These are phyloP conservation scores for Pythium scleroteichum DNA, from an alignment of 352 stramenopile genomes.

Conservation along the genomic window DNA sequence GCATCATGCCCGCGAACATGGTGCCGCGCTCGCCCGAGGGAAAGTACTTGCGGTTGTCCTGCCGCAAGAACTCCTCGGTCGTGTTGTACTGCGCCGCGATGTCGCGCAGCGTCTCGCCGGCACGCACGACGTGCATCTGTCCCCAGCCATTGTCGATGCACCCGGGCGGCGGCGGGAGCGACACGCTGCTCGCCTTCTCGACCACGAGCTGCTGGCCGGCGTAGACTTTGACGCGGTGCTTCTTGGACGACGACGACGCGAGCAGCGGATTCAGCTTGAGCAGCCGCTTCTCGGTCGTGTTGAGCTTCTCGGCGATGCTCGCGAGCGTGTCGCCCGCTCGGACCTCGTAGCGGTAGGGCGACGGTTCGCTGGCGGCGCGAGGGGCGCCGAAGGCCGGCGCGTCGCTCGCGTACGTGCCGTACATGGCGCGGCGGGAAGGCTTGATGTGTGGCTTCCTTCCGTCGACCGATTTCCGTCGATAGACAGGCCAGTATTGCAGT, in stretches of 20 bases:
- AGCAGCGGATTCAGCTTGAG: slow-evolving; percentile 74
- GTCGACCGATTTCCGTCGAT: slow-evolving; percentile 24
- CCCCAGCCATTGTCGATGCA: slow-evolving; percentile 85
- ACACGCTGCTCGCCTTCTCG: slow-evolving; percentile 66
- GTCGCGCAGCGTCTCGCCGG: slow-evolving; percentile 62
- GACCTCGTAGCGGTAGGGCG: slow-evolving; percentile 76
- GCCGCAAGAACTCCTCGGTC: slow-evolving; percentile 71
- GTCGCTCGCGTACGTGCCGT: slow-evolving; percentile 25
- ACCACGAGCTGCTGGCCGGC: slow-evolving; percentile 74
- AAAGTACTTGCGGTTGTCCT: slow-evolving; percentile 83
- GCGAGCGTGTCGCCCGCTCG: slow-evolving; percentile 62
- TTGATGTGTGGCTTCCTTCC: slow-evolving; percentile 55
- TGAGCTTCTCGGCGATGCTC: slow-evolving; percentile 62
- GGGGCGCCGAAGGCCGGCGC: slow-evolving; percentile 28
- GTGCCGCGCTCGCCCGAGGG: slow-evolving; percentile 69
- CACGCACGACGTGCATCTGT: slow-evolving; percentile 79
- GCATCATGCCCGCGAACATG: slow-evolving; percentile 66
- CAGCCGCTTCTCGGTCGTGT: slow-evolving; percentile 56
- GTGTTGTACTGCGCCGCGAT: slow-evolving; percentile 84
- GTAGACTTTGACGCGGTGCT: slow-evolving; percentile 58
- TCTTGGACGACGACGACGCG: slow-evolving; percentile 27
- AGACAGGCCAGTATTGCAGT: not conserved
- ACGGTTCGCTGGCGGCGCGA: slow-evolving; percentile 28
- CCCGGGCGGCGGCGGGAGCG: slow-evolving; percentile 70
- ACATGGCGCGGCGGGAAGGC: slow-evolving; percentile 14